Percentiles rank a stretch among this genome's conserved stretches.
Evolutionary conservation across 1,284 basidiomycete species (phyloP).

Genomic region (Waitea zeae): DNA sequence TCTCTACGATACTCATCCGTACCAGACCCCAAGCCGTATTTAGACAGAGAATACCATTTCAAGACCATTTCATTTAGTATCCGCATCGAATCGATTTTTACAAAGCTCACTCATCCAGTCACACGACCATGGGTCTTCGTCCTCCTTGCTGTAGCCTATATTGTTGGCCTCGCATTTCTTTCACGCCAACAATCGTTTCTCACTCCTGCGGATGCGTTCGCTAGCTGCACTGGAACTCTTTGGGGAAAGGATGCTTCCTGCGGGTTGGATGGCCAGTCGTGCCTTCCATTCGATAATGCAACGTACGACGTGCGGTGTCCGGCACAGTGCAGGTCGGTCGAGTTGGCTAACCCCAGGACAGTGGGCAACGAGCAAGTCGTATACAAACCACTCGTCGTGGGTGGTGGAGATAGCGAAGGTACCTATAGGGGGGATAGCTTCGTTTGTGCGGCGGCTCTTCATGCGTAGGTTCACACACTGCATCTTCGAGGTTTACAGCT

Average conservation of each 20-base stretch:
- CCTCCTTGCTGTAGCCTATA: slow-evolving; percentile 41
- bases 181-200: slow-evolving; percentile 55
- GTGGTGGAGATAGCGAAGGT: slow-evolving; percentile 50
- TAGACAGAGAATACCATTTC: not conserved
- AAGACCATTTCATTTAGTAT: not conserved
- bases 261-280: slow-evolving; percentile 53
- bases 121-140: slow-evolving; percentile 35
- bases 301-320: slow-evolving; percentile 71
- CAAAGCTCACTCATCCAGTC: slow-evolving; percentile 30
- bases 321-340: slow-evolving; percentile 46
- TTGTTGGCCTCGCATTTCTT: slow-evolving; percentile 58
- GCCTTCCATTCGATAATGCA: slow-evolving; percentile 47
- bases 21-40: not conserved
- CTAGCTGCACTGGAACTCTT: slow-evolving; percentile 53
- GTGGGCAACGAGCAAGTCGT: slow-evolving; percentile 53
- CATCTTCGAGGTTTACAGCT: slow-evolving; percentile 1
- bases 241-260: slow-evolving; percentile 60
- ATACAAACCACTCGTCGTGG: slow-evolving; percentile 65
- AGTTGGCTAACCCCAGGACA: slow-evolving; percentile 61
- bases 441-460: slow-evolving; percentile 74
- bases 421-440: slow-evolving; percentile 79
- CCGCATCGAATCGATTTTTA: slow-evolving; percentile 29
- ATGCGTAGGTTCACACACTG: slow-evolving; percentile 36
- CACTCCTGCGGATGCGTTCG: slow-evolving; percentile 41
- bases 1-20: no score